phyloP scores from a whole-genome alignment of 352 stramenopile genomes.

The Vaucheria bursata region DNA sequence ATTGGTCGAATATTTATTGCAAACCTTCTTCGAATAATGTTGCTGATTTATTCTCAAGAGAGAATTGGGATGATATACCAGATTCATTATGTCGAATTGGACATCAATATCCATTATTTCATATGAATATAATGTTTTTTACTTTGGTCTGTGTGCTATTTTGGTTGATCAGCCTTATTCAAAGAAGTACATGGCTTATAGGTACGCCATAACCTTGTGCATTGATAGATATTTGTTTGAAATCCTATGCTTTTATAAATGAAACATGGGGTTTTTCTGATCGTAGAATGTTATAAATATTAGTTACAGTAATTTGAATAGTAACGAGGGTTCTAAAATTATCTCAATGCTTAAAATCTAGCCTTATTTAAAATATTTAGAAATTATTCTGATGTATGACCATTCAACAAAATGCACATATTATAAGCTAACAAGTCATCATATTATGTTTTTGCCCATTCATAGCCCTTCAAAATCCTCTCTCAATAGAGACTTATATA shows the following conservation, averaged over 20 bases:
- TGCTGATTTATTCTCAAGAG: too few species aligned
- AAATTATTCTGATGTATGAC: neutral
- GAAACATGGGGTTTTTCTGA: too few species aligned
- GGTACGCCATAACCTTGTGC: neutral
- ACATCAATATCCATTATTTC: neutral
- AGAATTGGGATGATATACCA: too few species aligned
- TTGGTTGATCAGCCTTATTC: conserved; percentile 1
- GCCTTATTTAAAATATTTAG: neutral
- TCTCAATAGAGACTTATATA: too few species aligned
- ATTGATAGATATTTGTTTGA: neutral
- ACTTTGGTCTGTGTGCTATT: neutral
- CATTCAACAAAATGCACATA: too few species aligned
- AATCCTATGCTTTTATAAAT: neutral
- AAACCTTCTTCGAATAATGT: too few species aligned
- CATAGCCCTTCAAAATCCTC: too few species aligned
- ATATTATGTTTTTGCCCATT: too few species aligned
- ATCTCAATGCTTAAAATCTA: neutral
- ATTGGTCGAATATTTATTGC: too few species aligned
- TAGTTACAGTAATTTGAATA: neutral
- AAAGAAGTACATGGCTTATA: conserved; percentile 4
- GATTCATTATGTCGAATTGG: neutral
- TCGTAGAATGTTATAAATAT: too few species aligned
- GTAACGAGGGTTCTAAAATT: neutral
- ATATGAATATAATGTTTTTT: neutral
- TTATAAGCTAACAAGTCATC: too few species aligned